phyloP scores from a whole-genome alignment of 768 basidiomycete genomes.

The Tulasnella sp. region DNA sequence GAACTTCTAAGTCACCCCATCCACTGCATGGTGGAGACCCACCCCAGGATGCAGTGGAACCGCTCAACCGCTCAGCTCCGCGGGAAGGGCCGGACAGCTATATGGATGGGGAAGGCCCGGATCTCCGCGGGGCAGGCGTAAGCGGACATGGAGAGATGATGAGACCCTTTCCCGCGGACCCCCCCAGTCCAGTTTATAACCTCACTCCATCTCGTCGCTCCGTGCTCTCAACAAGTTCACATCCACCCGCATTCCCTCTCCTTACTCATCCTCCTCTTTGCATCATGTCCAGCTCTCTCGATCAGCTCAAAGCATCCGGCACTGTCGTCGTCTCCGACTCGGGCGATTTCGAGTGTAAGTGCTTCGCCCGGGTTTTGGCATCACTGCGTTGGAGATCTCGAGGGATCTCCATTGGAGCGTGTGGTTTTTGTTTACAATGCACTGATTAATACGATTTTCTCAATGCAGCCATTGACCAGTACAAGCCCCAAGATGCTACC shows the following conservation, averaged over 20 bases:
- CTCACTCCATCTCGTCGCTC: neutral
- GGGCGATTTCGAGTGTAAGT: slow-evolving; percentile 86
- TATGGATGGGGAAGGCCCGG: neutral
- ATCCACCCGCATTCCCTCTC: slow-evolving; percentile 1
- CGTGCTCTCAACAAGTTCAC: neutral
- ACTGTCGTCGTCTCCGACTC: slow-evolving; percentile 98
- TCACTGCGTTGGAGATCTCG: neutral
- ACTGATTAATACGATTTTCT: neutral
- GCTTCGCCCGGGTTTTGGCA: neutral
- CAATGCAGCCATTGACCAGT: slow-evolving; percentile 80
- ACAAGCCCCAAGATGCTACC: slow-evolving; percentile 99
- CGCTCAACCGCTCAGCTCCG: neutral
- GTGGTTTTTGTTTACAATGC: neutral
- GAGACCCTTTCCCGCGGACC: slow-evolving; percentile 18
- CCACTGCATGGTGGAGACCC: no score
- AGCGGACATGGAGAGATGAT: slow-evolving; percentile 12
- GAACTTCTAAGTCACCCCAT: no score
- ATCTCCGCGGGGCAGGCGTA: slow-evolving; percentile 10
- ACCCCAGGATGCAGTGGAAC: no score
- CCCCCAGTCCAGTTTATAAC: slow-evolving; percentile 5
- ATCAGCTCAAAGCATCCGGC: slow-evolving; percentile 80
- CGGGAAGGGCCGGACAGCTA: neutral
- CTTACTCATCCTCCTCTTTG: neutral
- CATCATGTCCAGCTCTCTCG: slow-evolving; percentile 46
- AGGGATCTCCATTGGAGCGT: neutral